Evolutionary conservation across 225 moss, liverwort and hornwort genomes (phyloP).

Genomic region (Sphagnum tenellum): DNA sequence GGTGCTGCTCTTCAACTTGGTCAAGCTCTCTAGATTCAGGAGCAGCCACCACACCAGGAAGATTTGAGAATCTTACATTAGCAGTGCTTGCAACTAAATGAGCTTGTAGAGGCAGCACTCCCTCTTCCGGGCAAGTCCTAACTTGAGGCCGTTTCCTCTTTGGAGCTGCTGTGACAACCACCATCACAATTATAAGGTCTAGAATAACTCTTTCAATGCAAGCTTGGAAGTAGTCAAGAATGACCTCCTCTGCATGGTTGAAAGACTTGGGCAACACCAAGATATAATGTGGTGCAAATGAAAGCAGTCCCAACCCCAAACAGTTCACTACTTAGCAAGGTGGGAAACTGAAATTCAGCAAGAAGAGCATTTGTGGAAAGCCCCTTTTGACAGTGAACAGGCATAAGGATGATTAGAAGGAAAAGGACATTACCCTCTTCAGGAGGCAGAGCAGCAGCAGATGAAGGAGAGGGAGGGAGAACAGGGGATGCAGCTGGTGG

Average conservation of each 20-base stretch:
- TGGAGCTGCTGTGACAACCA: conserved; percentile 24
- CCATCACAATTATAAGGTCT: too few relatives aligned
- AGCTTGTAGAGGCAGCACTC: conserved; percentile 4
- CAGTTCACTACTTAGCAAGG: too few relatives aligned
- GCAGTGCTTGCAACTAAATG: conserved; percentile 7
- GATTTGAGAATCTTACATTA: conserved; percentile 7
- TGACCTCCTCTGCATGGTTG: too few relatives aligned
- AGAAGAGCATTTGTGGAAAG: too few relatives aligned
- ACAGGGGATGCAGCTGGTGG: conserved; percentile 24
- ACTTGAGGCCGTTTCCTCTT: conserved; percentile 59
- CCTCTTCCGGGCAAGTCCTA: conserved; percentile 33
- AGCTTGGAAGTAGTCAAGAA: too few relatives aligned
- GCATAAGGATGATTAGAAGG: too few relatives aligned
- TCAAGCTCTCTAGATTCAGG: conserved; percentile 26
- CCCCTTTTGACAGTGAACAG: neutral
- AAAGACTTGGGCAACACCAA: too few relatives aligned
- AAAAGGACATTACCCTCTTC: conserved; percentile 39
- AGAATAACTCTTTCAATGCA: too few relatives aligned
- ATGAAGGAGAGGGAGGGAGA: conserved; percentile 19
- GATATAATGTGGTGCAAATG: too few relatives aligned
- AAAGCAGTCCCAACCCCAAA: too few relatives aligned
- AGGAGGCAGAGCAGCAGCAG: conserved; percentile 20
- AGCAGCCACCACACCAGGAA: conserved; percentile 2
- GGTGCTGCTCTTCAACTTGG: conserved; percentile 7
- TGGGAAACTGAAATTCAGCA: too few relatives aligned